phyloP scores from a whole-genome alignment of 169 alveolate genomes.

The Amoebophrya sp. region DNA sequence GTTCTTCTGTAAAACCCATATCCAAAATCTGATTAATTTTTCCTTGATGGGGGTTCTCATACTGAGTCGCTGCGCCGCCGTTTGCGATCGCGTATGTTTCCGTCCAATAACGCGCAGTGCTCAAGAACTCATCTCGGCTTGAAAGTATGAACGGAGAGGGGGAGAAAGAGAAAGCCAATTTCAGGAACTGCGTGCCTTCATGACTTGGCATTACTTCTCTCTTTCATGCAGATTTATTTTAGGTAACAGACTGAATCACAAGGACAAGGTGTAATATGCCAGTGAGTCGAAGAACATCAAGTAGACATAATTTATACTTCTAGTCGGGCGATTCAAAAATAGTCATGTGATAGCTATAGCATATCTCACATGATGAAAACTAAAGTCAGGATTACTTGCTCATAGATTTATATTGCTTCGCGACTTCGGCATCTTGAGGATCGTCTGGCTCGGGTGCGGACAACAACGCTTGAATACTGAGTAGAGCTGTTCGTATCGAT shows the following conservation, averaged over 20 bases:
- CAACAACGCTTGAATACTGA: conserved; percentile 74
- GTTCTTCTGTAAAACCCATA: conserved; percentile 46
- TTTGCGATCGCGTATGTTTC: not conserved
- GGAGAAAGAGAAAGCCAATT: no score
- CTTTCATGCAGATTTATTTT: not conserved
- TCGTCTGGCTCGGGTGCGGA: conserved; percentile 79
- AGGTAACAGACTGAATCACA: not conserved
- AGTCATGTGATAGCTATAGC: not conserved
- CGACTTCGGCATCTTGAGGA: conserved; percentile 82
- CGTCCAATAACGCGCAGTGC: not conserved
- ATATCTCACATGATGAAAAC: conserved; percentile 58
- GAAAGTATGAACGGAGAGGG: no score
- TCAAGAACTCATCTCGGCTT: not conserved
- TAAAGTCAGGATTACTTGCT: conserved; percentile 59
- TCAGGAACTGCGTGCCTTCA: no score
- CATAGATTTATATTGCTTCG: conserved; percentile 68
- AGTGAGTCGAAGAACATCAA: not conserved
- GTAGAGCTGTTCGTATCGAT: conserved; percentile 79
- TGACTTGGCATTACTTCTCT: no score
- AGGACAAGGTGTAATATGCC: no score
- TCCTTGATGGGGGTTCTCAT: conserved; percentile 38
- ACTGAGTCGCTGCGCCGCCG: not conserved
- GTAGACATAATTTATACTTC: not conserved
- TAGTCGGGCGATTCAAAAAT: not conserved
- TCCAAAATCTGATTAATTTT: not conserved